Evolutionary conservation across 2,329 filamentous ascomycete species (phyloP), one percentile per base, ranked within the genome.

Genomic region (Ophiostoma piceae): DNA sequence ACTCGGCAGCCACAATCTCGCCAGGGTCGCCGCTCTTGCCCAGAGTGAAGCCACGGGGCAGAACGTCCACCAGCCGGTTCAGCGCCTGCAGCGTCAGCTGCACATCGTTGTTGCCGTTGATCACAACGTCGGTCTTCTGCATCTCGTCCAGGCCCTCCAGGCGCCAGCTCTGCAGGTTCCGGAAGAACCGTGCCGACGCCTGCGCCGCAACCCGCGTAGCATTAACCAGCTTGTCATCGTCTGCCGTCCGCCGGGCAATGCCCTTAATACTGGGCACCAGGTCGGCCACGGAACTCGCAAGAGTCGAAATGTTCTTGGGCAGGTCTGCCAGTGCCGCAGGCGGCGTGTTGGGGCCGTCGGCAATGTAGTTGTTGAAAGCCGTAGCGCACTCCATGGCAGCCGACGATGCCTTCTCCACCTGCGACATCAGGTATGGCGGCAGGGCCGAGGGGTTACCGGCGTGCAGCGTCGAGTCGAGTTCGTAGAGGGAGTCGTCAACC

Each of bases 401-500:
- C 11, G 93, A 88, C 8, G 94, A 95, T 0, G 95, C 94, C 82
- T 98, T 99, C 78, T 99, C 95, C 71, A 98, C 94, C 79, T 98
- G 94, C 1, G 94, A 98, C 67, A 99, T 84, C 14, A 99, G 94
- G 77, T 96, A 98, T 1, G 94, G 88, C 16, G 95, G 93, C 57
- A 94, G 96, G 0, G 95, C 95, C 76, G 96, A 99, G 81, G 98
- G 95, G 82, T 99, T 99, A 79, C 95, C 95, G 57, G 94, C 95
- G 79, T 98, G 94, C 93, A 98, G 98, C 26, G 91, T 91, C 26
- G 95, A 98, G 79, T 99, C 95, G 62, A 99, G 84, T 79, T 99
- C 95, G 80, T 99, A 99, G 47, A 99, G 84, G 62, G 95, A 93
- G 79, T 99, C 95, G 76, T 99, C 95, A 16, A 99, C 94, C 64